Conservation (phyloP, 208 protist genomes). For the Entamoeba histolytica region DNA sequence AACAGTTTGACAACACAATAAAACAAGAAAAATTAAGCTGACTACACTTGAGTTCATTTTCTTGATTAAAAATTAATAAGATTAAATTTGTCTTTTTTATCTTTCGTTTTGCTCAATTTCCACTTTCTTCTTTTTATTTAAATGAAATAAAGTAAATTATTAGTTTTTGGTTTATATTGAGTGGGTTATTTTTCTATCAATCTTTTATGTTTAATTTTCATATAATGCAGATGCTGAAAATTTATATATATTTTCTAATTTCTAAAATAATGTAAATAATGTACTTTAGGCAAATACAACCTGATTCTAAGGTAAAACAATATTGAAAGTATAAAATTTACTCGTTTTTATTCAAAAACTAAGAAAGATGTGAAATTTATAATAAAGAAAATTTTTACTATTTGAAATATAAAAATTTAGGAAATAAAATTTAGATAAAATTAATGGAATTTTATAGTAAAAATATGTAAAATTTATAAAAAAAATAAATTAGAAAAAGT, state of each 20-base stretch:
- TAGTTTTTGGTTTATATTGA: not conserved
- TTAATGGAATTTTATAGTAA: no score
- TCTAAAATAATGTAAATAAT: not conserved
- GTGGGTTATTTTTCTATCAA: not conserved
- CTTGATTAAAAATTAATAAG: not conserved
- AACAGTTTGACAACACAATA: not conserved
- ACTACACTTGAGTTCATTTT: not conserved
- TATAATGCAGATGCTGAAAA: not conserved
- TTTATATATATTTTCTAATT: not conserved
- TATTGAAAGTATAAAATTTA: not conserved
- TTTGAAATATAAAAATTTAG: no score
- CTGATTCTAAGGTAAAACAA: not conserved
- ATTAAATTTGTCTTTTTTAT: not conserved
- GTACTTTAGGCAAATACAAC: not conserved
- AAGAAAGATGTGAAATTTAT: no score
- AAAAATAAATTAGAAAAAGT: no score
- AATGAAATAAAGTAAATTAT: not conserved
- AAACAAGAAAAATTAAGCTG: not conserved
- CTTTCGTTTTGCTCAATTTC: not conserved
- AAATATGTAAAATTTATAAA: no score
- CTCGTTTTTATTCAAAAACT: no score
- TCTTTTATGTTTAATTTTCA: not conserved
- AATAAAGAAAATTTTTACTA: no score
- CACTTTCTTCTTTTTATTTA: not conserved
- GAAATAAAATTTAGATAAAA: no score